Percentiles rank a stretch among this genome's conserved stretches.
phyloP scores from a whole-genome alignment of 208 protist species.

The Wallacemonas rigidus region DNA sequence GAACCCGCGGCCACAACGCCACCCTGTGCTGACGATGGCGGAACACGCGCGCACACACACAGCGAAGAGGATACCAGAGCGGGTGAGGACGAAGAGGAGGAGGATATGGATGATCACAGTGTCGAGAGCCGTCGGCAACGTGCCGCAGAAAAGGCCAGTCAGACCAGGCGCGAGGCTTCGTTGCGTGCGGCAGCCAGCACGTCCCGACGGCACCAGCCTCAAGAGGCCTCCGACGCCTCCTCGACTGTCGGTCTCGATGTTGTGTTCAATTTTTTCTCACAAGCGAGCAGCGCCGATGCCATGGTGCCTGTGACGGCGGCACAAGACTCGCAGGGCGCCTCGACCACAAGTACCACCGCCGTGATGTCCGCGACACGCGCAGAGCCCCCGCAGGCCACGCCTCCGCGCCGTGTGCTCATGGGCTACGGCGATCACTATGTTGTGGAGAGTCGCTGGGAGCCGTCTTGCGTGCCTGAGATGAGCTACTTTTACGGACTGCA shows the following conservation, averaged over 20 bases:
- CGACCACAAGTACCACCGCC: not conserved
- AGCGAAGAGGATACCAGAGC: not conserved
- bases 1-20: slow-evolving; percentile 1
- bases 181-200: not conserved
- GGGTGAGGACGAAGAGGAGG: not conserved
- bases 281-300: slow-evolving; percentile 2
- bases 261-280: slow-evolving; percentile 10
- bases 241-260: not conserved
- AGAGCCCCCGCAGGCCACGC: not conserved
- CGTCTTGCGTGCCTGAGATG: not conserved
- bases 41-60: not conserved
- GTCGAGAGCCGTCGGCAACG: not conserved
- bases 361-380: not conserved
- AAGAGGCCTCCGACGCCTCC: not conserved
- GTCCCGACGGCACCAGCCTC: not conserved
- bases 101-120: not conserved
- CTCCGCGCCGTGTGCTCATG: slow-evolving; percentile 27
- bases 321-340: not conserved
- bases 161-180: slow-evolving; percentile 1
- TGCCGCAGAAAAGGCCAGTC: not conserved
- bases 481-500: slow-evolving; percentile 15
- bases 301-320: not conserved
- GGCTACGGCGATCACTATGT: slow-evolving; percentile 33
- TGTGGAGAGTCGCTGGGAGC: not conserved
- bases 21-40: not conserved